phyloP scores from a whole-genome alignment of 805 yeast species.

The Isabelozyma pseudorhagii region DNA sequence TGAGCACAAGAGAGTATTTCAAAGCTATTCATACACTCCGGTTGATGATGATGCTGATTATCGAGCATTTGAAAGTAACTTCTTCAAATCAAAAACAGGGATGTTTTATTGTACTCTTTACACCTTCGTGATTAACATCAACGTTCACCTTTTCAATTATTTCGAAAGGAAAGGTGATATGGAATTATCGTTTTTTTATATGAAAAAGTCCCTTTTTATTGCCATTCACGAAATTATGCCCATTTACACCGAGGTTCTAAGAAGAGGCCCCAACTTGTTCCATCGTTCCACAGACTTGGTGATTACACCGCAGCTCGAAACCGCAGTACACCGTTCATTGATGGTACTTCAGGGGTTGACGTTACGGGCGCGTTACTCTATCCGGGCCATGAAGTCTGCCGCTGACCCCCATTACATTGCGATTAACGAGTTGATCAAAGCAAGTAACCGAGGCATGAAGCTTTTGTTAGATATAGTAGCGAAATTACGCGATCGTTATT shows the following conservation, averaged over 20 bases:
- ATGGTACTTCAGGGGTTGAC: slow-evolving; percentile 5
- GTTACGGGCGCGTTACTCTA: slow-evolving; percentile 2
- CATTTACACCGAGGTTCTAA: slow-evolving; percentile 11
- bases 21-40: too few species aligned
- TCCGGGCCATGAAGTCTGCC: neutral
- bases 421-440: slow-evolving; percentile 5
- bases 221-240: slow-evolving; percentile 19
- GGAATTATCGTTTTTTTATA: slow-evolving; percentile 22
- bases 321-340: slow-evolving; percentile 14
- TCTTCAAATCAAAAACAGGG: slow-evolving; percentile 9
- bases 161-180: slow-evolving; percentile 20
- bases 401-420: neutral
- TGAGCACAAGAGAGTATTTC: slow-evolving; percentile 1
- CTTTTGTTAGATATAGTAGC: slow-evolving; percentile 6
- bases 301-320: slow-evolving; percentile 15
- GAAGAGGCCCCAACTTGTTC: slow-evolving; percentile 4
- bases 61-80: neutral
- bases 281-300: slow-evolving; percentile 15
- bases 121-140: slow-evolving; percentile 7
- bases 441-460: slow-evolving; percentile 7
- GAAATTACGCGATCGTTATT: slow-evolving; percentile 20
- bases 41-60: neutral
- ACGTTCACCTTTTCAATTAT: slow-evolving; percentile 18
- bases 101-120: slow-evolving; percentile 12
- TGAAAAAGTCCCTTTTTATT: slow-evolving; percentile 21